phyloP scores from a whole-genome alignment of 345 rosid genomes.

The Murraya paniculata region DNA sequence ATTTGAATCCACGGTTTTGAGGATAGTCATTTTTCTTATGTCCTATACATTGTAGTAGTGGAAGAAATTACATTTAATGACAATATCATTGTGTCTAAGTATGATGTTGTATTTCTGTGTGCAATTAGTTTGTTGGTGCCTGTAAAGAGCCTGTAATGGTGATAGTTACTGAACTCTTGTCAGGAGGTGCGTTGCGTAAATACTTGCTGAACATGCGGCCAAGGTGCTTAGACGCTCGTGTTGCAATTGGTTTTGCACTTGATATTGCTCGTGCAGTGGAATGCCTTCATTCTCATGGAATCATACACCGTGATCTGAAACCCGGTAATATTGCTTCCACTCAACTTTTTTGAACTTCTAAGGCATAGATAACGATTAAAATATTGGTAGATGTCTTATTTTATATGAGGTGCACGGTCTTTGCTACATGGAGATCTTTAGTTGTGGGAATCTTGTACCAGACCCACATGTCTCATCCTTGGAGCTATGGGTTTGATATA shows the following conservation, averaged over 20 bases:
- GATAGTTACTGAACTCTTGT: slow-evolving; percentile 84
- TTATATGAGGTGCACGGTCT: slow-evolving; percentile 29
- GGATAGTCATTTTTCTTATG: neutral
- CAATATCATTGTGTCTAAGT: neutral
- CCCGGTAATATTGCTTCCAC: slow-evolving; percentile 53
- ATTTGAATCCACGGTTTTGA: slow-evolving; percentile 8
- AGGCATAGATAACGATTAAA: slow-evolving; percentile 2
- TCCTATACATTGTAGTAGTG: neutral
- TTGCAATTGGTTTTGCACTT: slow-evolving; percentile 82
- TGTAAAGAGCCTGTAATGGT: slow-evolving; percentile 97
- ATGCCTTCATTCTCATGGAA: slow-evolving; percentile 92
- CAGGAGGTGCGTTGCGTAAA: slow-evolving; percentile 82
- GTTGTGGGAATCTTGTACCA: slow-evolving; percentile 29
- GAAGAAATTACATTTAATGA: neutral
- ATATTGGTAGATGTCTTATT: slow-evolving; percentile 11
- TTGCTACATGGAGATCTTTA: slow-evolving; percentile 14
- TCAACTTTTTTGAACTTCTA: slow-evolving; percentile 2
- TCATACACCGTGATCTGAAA: slow-evolving; percentile 95
- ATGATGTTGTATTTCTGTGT: slow-evolving; percentile 4
- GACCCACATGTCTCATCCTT: slow-evolving; percentile 21
- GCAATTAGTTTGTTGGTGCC: slow-evolving; percentile 83
- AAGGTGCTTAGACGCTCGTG: slow-evolving; percentile 61
- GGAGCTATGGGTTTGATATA: neutral
- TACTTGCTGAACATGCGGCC: slow-evolving; percentile 84
- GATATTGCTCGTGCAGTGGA: slow-evolving; percentile 97